Evolutionary conservation across 768 basidiomycete genomes (phyloP).

Genomic region (Suillus weaverae): DNA sequence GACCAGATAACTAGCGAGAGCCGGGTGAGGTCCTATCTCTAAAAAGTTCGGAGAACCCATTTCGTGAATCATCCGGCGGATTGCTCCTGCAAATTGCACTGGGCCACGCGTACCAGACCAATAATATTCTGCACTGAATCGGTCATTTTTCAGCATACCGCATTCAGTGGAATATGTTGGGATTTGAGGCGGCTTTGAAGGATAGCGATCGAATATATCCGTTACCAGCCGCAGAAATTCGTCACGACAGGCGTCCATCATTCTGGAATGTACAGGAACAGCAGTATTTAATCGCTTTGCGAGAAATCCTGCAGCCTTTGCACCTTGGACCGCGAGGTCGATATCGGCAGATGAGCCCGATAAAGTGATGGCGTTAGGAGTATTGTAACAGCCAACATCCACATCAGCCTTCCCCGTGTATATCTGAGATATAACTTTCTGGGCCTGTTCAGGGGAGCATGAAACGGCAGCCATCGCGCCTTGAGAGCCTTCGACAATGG

Average conservation of each 20-base stretch:
- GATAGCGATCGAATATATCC: constrained; percentile 32
- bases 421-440: constrained; percentile 21
- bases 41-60: constrained; percentile 17
- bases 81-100: constrained; percentile 38
- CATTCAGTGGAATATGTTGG: constrained; percentile 40
- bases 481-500: constrained; percentile 31
- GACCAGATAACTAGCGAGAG: neutral
- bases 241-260: constrained; percentile 38
- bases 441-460: constrained; percentile 32
- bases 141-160: constrained; percentile 19
- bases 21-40: constrained; percentile 23
- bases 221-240: constrained; percentile 29
- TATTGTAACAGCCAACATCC: constrained; percentile 45
- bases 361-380: constrained; percentile 37
- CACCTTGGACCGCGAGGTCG: constrained; percentile 30
- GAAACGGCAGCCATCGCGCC: constrained; percentile 47
- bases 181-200: constrained; percentile 25
- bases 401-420: constrained; percentile 18
- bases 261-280: constrained; percentile 33
- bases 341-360: constrained; percentile 33
- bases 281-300: constrained; percentile 33
- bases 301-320: neutral
- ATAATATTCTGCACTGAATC: constrained; percentile 39
- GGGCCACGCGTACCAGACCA: constrained; percentile 41
- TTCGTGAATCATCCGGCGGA: constrained; percentile 28